phyloP scores from a whole-genome alignment of 2,329 filamentous ascomycete species.

The Cordyceps militaris region DNA sequence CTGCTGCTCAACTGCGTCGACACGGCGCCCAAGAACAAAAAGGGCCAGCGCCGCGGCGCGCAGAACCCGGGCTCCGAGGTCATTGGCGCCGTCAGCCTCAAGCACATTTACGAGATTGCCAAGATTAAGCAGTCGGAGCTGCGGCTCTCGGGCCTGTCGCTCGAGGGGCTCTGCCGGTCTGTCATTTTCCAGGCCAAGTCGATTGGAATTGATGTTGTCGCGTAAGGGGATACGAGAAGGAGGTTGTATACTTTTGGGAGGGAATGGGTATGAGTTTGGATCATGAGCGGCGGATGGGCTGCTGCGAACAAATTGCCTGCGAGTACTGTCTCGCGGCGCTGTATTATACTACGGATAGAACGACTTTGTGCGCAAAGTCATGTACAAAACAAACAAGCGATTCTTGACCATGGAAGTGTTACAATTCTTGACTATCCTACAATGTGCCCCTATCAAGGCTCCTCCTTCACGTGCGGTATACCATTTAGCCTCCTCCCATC shows the following conservation, averaged over 20 bases:
- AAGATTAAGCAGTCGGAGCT: slow-evolving; percentile 85
- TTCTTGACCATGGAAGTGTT: neutral
- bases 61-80: slow-evolving; percentile 66
- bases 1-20: slow-evolving; percentile 73
- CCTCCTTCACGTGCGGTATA: slow-evolving; percentile 19
- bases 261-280: neutral
- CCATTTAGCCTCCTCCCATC: slow-evolving; percentile 17
- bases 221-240: slow-evolving; percentile 31
- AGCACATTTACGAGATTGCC: slow-evolving; percentile 96
- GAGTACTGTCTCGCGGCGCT: neutral
- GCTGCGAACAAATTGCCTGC: neutral
- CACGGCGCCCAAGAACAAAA: slow-evolving; percentile 61
- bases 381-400: slow-evolving; percentile 11
- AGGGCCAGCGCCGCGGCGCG: slow-evolving; percentile 73
- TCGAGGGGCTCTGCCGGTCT: slow-evolving; percentile 66
- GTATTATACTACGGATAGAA: slow-evolving; percentile 10
- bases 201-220: slow-evolving; percentile 64
- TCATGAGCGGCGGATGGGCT: neutral
- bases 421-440: neutral
- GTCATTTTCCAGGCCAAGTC: slow-evolving; percentile 70
- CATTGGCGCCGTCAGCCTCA: slow-evolving; percentile 81
- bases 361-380: neutral
- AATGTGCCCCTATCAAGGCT: neutral
- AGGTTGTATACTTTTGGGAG: no score
- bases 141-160: slow-evolving; percentile 61